Base-by-base conservation (phyloP, 495 filamentous ascomycete species). In the Daldinia vernicosa region DNA sequence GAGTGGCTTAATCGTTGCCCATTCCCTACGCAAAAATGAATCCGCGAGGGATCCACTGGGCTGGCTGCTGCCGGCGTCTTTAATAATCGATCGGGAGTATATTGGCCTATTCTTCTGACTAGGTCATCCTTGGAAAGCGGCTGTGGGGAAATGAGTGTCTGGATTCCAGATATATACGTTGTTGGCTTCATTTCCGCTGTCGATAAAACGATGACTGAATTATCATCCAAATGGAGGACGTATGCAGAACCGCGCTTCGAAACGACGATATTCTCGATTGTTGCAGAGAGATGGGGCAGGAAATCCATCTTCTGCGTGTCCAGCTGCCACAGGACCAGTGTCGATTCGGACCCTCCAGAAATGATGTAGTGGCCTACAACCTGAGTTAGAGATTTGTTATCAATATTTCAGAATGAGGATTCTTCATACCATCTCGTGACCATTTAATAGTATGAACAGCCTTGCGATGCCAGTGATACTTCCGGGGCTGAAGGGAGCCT, bases 311-410 rank as follows among this genome's bases (percentile, higher is more conserved):
- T 88, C 32, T 88, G 89, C 1, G 95, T 97, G 66, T 95, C 93
- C 19, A 98, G 80, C 77, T 99, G 95, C 94, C 94, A 99, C n/a
- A 97, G 80, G 15, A 98, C 92, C 54, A 99, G 81, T 4, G 95
- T 93, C 1, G 93, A 93, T 78, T 98, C 95, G 12, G 88, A 85
- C 9, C 95, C 96, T 64, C 95, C 95, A 43, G 95, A 98, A 33
- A 99, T 90, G 33, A 98, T 78, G 75, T 99, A 99, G 72, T 97
- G 95, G n/a, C 94, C 94, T 97, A 74, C 47, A 22, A 60, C 7
- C 22, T 56, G 63, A 69, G 70, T 74, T 78, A 74, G 60, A 57
- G 3, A 35, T 17, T 45, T 8, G 24, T 40, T 40, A 60, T 19
- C 4, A 45, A 19, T 14, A 30, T 6, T 17, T 7, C 6, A 63